phyloP scores from a whole-genome alignment of 1,284 basidiomycete genomes.

The Paramarasmius palmivorus region DNA sequence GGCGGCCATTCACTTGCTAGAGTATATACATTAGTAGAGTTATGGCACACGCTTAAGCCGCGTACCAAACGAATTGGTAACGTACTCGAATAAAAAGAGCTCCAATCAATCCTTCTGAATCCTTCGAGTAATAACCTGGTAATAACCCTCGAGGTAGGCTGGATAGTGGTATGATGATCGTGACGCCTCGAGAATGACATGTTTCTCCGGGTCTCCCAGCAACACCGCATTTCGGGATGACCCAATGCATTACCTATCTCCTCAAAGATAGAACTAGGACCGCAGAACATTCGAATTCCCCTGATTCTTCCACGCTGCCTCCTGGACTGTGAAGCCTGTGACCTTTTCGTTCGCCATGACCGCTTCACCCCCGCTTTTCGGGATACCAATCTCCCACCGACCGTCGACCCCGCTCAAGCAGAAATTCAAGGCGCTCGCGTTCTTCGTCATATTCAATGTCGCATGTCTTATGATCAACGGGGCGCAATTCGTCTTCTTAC shows the following conservation, averaged over 20 bases:
- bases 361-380: slow-evolving; percentile 33
- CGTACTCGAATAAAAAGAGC: no score
- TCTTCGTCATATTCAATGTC: slow-evolving; percentile 62
- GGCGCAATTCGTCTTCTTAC: slow-evolving; percentile 69
- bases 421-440: slow-evolving; percentile 51
- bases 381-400: slow-evolving; percentile 59
- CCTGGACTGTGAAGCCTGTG: no score
- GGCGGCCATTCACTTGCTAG: slow-evolving; percentile 52
- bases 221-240: not conserved
- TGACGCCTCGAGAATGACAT: no score
- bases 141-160: no score
- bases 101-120: no score
- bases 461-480: slow-evolving; percentile 70
- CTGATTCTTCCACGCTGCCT: not conserved
- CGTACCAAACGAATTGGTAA: no score
- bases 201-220: no score
- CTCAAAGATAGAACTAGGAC: not conserved
- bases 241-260: not conserved
- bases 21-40: no score
- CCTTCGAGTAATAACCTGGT: no score
- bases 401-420: slow-evolving; percentile 58
- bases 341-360: no score
- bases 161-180: no score
- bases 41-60: no score
- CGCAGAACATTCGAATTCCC: not conserved